Percentiles rank a stretch among this genome's conserved stretches.
Conservation (phyloP, 805 yeast genomes). For the Grigorovia transvaalensis region DNA sequence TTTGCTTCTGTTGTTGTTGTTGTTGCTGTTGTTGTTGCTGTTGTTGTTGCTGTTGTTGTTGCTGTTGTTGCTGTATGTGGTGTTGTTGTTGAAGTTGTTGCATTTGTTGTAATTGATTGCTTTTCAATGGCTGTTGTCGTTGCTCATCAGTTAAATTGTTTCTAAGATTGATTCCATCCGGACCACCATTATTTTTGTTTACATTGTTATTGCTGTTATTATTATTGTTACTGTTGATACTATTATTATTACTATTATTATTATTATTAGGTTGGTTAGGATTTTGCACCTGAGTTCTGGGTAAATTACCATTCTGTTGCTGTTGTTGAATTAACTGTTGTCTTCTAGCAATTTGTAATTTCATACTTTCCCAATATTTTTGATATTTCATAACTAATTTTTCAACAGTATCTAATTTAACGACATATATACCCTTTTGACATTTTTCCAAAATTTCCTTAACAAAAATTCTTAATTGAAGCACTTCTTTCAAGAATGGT, state of each 20-base stretch:
- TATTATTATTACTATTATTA: neutral
- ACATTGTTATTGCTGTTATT: constrained; percentile 3
- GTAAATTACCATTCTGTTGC: constrained; percentile 7
- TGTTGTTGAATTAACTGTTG: constrained; percentile 32
- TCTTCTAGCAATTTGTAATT: constrained; percentile 42
- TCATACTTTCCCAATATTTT: constrained; percentile 63
- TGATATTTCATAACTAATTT: constrained; percentile 64
- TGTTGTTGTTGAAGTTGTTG: constrained; percentile 6
- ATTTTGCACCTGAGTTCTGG: neutral
- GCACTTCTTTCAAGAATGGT: constrained; percentile 64
- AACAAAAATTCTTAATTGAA: constrained; percentile 71
- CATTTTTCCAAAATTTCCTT: constrained; percentile 64
- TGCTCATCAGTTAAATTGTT: constrained; percentile 16
- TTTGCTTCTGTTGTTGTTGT: neutral
- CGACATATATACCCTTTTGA: constrained; percentile 53
- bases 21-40: constrained; percentile 9
- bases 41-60: constrained; percentile 16
- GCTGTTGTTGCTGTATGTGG: constrained; percentile 4
- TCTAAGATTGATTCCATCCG: constrained; percentile 10
- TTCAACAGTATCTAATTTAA: constrained; percentile 61
- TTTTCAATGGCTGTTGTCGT: constrained; percentile 21
- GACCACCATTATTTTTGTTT: constrained; percentile 6
- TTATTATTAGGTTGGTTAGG: constrained; percentile 1
- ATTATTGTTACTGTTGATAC: too few species aligned
- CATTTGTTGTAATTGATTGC: constrained; percentile 17